Base-by-base conservation (phyloP, 495 filamentous ascomycete genomes). In the Penicillium manginii region DNA sequence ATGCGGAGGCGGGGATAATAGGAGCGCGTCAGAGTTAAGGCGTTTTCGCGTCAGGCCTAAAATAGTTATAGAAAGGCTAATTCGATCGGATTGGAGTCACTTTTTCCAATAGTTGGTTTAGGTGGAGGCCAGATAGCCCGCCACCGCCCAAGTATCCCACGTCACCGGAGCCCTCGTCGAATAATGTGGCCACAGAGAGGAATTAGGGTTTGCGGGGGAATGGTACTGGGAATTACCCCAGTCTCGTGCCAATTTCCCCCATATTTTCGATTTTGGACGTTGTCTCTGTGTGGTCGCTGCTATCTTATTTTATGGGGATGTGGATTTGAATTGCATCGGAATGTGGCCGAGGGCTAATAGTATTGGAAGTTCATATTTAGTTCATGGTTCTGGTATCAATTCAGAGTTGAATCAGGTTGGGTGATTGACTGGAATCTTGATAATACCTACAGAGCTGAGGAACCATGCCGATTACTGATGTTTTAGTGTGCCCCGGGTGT, bases 31-130 rank as follows among this genome's bases (percentile, higher is more conserved):
- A 47, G 21, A 2, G 21, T 29, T 47, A 6, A 21, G 4, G 4
- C 45, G 45, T 47, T 47, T 47, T 47, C 45, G 45, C 45, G 45
- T 47, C 45, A 47, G 26, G 21, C 22, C 45, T 47, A 43, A 43
- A 43, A 4, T 43, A n/a, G 40, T n/a, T 18, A 5, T 17, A 43
- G 40, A 43, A 43, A 43, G 17, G 40, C 40, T 19, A 43, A 17
- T 43, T n/a, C 0, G 2, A 17, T 19, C n/a, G n/a, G 19, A 21
- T 43, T 17, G 40, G 40, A 19, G 40, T 17, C 40, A 4, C 6
- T 2, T n/a, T 6, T n/a, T 17, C n/a, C 2, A 4, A 17, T 19
- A 17, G 17, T 7, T 43, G 40, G 15, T 43, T 2, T 43, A 3
- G 14, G 40, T 18, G 40, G 40, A 43, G 40, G 40, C 40, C 5